Evolutionary conservation across 768 basidiomycete species (phyloP).

Genomic region (Sporobolomyces roseus): DNA sequence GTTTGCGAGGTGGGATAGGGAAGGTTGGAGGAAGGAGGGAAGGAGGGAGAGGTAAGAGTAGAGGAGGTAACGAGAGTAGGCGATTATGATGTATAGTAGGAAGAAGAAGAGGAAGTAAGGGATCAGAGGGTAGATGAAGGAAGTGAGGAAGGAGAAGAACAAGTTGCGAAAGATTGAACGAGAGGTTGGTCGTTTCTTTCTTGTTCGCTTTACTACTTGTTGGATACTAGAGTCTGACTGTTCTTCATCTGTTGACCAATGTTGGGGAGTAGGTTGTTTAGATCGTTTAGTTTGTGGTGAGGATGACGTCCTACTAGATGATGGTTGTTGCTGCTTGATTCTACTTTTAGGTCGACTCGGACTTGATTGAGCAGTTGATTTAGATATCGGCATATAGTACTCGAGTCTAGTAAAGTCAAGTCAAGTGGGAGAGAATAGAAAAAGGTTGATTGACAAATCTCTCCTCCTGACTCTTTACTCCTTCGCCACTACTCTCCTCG

Average conservation of each 20-base stretch:
- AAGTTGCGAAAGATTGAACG: background rate
- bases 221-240: background rate
- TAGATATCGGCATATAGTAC: no score
- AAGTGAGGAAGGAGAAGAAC: background rate
- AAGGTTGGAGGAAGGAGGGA: slow-evolving; percentile 5
- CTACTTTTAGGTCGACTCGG: no score
- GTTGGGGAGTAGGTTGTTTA: no score
- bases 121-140: slow-evolving; percentile 10
- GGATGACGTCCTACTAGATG: no score
- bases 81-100: slow-evolving; percentile 18
- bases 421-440: no score
- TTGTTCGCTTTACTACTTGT: background rate
- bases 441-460: no score
- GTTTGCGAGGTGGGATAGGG: slow-evolving; percentile 1
- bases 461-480: no score
- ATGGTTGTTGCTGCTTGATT: no score
- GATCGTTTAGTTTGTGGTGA: no score
- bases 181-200: background rate
- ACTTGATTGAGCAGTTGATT: no score
- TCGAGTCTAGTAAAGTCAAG: no score
- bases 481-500: background rate
- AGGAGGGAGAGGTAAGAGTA: slow-evolving; percentile 11
- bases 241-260: slow-evolving; percentile 6
- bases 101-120: slow-evolving; percentile 14
- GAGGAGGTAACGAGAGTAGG: slow-evolving; percentile 25